phyloP scores from a whole-genome alignment of 768 basidiomycete genomes.

The Pholiota molesta region DNA sequence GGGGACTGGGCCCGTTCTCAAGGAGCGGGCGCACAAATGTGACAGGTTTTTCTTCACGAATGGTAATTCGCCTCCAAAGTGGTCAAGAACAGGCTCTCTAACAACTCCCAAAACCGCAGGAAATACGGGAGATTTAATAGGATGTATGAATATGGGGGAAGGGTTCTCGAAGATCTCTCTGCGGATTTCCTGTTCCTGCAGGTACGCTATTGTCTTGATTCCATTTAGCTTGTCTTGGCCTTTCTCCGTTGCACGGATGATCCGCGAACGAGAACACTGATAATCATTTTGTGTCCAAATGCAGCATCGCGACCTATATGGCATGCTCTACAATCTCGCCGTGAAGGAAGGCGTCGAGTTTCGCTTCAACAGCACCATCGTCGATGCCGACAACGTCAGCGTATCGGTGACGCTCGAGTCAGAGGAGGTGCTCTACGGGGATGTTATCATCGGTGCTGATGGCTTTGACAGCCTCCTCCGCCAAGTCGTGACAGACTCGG shows the following conservation, averaged over 20 bases:
- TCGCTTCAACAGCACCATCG: slow-evolving; percentile 41
- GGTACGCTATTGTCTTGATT: slow-evolving; percentile 27
- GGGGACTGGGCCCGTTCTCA: slow-evolving; percentile 52
- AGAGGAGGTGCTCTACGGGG: slow-evolving; percentile 47
- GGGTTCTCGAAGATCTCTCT: slow-evolving; percentile 30
- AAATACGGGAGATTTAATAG: slow-evolving; percentile 45
- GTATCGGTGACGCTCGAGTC: slow-evolving; percentile 40
- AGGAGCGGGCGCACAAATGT: slow-evolving; percentile 37
- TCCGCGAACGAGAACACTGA: not conserved
- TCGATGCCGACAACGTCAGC: slow-evolving; percentile 29
- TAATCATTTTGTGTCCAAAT: not conserved
- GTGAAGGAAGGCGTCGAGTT: slow-evolving; percentile 49
- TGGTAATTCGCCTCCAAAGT: not conserved
- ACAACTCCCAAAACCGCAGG: slow-evolving; percentile 32
- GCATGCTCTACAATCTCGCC: slow-evolving; percentile 49
- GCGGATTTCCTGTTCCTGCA: slow-evolving; percentile 46
- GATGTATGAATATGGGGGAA: slow-evolving; percentile 45
- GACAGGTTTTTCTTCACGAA: slow-evolving; percentile 24
- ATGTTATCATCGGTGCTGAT: slow-evolving; percentile 65
- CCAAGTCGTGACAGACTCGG: slow-evolving; percentile 30
- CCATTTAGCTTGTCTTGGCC: not conserved
- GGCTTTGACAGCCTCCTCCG: slow-evolving; percentile 49
- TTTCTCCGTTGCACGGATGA: too few species aligned
- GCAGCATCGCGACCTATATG: slow-evolving; percentile 57
- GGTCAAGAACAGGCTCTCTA: not conserved